These are phyloP conservation scores for Platanus orientalis DNA, from an alignment of 164 flowering plant species.

Conservation along the genomic window DNA sequence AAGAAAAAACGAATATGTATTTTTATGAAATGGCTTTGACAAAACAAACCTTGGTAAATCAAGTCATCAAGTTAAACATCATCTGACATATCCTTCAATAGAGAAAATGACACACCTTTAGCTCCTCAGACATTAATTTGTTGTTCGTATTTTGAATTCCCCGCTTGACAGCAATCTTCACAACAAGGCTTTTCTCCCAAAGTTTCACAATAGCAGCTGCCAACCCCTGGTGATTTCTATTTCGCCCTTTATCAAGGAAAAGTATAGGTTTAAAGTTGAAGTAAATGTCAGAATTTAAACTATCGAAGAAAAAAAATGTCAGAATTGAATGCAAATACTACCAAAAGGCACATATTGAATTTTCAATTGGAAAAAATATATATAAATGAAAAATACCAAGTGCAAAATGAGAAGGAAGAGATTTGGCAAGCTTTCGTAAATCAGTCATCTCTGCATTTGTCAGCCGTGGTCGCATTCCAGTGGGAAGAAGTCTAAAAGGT, in stretches of 20 bases:
- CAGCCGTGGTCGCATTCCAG: slow-evolving; percentile 76
- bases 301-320: not conserved
- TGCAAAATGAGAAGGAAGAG: slow-evolving; percentile 98
- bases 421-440: slow-evolving; percentile 71
- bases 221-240: slow-evolving; percentile 92
- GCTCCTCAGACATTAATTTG: slow-evolving; percentile 92
- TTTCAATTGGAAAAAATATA: not conserved
- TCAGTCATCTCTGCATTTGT: slow-evolving; percentile 91
- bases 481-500: slow-evolving; percentile 89
- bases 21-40: not conserved
- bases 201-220: slow-evolving; percentile 84
- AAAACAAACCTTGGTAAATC: not conserved
- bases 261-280: slow-evolving; percentile 6
- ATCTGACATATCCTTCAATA: not conserved
- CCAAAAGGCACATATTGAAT: not conserved
- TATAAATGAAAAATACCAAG: slow-evolving; percentile 62
- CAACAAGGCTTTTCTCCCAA: slow-evolving; percentile 94
- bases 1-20: too few relatives aligned
- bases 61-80: not conserved
- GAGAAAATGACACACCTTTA: slow-evolving; percentile 46
- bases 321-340: not conserved
- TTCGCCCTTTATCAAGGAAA: slow-evolving; percentile 58
- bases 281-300: slow-evolving; percentile 2
- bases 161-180: slow-evolving; percentile 89
- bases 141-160: slow-evolving; percentile 98